Conservation (phyloP, 306 rosid genomes). For the Lablab purpureus region DNA sequence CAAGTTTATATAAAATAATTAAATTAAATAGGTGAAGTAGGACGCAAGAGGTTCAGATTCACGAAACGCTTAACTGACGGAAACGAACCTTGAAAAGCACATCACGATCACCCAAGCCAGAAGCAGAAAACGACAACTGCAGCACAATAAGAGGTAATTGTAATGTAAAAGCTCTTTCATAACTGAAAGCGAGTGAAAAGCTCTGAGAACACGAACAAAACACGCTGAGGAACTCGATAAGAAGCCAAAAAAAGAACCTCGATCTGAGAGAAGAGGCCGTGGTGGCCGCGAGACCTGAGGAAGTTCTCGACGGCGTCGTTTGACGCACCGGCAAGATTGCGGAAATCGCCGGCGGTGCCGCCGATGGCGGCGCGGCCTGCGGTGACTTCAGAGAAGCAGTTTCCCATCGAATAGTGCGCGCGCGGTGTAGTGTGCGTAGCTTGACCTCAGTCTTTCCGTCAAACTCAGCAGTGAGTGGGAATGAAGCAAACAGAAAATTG, state of each 20-base stretch:
- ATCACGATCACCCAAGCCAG: slow-evolving; percentile 85
- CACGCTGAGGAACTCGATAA: not conserved
- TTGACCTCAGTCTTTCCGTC: not conserved
- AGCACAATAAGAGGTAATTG: slow-evolving; percentile 18
- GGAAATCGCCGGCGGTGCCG: slow-evolving; percentile 49
- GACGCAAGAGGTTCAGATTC: slow-evolving; percentile 37
- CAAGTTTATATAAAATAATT: not conserved
- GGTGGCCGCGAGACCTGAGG: slow-evolving; percentile 82
- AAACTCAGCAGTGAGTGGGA: not conserved
- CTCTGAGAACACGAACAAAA: slow-evolving; percentile 8
- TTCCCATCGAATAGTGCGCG: slow-evolving; percentile 66
- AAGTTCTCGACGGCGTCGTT: slow-evolving; percentile 79
- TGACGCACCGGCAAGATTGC: slow-evolving; percentile 51
- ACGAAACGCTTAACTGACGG: slow-evolving; percentile 40
- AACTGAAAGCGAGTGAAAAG: not conserved
- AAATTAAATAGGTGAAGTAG: not conserved
- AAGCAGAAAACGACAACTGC: slow-evolving; percentile 89
- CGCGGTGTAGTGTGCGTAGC: not conserved
- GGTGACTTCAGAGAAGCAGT: slow-evolving; percentile 85
- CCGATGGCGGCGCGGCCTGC: slow-evolving; percentile 80
- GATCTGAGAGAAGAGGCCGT: slow-evolving; percentile 93
- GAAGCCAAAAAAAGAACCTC: slow-evolving; percentile 64
- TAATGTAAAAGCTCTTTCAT: not conserved
- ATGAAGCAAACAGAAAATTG: not conserved
- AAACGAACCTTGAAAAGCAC: slow-evolving; percentile 86